These are phyloP conservation scores for Leccinum arenicola DNA, from an alignment of 768 basidiomycete genomes.

Conservation along the genomic window DNA sequence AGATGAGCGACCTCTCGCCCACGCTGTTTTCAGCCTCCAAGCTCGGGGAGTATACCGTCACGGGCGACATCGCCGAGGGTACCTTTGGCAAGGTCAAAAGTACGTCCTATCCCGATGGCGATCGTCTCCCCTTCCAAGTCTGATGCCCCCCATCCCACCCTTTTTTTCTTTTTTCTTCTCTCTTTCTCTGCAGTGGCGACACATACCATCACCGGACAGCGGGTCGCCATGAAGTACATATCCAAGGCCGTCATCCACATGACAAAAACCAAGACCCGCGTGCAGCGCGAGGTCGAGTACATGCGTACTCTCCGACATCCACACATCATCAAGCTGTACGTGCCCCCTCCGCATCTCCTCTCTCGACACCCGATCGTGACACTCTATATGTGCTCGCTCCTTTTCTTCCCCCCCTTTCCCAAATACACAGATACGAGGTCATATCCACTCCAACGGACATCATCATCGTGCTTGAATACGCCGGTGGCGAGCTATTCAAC, in stretches of 20 bases:
- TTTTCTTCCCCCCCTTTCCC: background rate
- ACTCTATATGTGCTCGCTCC: background rate
- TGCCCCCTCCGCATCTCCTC: slow-evolving; percentile 4
- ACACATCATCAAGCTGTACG: slow-evolving; percentile 96
- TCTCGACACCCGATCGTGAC: slow-evolving; percentile 8
- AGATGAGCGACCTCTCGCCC: slow-evolving; percentile 26
- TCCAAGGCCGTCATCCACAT: slow-evolving; percentile 91
- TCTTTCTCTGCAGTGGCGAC: background rate
- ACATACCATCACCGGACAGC: slow-evolving; percentile 72
- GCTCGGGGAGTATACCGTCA: slow-evolving; percentile 89
- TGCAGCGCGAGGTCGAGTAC: slow-evolving; percentile 95
- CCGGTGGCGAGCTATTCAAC: slow-evolving; percentile 95
- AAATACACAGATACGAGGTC: slow-evolving; percentile 61
- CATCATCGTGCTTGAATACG: slow-evolving; percentile 97
- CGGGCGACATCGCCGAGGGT: slow-evolving; percentile 88
- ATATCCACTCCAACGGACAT: slow-evolving; percentile 95
- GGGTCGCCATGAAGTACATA: slow-evolving; percentile 97
- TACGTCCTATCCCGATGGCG: slow-evolving; percentile 42
- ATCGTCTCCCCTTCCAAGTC: slow-evolving; percentile 15
- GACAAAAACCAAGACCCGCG: slow-evolving; percentile 88
- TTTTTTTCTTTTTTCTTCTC: background rate
- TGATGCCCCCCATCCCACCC: slow-evolving; percentile 10
- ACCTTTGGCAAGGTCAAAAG: slow-evolving; percentile 99
- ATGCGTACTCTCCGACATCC: slow-evolving; percentile 92
- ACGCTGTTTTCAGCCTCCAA: slow-evolving; percentile 55